A percentile compares a stretch with the other conserved stretches of the same genome.
phyloP scores from a whole-genome alignment of 1,139 yeast genomes.

The Blastobotrys capitulatus region DNA sequence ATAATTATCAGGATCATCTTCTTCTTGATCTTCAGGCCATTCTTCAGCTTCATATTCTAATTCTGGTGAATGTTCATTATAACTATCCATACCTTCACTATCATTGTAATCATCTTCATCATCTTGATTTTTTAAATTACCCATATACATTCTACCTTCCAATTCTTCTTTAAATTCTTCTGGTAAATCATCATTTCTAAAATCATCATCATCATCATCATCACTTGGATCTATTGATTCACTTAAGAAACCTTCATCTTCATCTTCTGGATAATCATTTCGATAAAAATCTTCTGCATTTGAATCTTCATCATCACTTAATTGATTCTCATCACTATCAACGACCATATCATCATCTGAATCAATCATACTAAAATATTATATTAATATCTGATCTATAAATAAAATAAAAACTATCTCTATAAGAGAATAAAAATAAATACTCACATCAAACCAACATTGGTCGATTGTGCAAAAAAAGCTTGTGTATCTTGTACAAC shows the following conservation, averaged over 20 bases:
- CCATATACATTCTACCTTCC: conserved; percentile 13
- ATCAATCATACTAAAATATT: conserved; percentile 33
- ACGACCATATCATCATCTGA: conserved; percentile 54
- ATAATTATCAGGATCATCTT: conserved; percentile 10
- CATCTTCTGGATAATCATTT: conserved; percentile 95
- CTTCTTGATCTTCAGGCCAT: conserved; percentile 8
- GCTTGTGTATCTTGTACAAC: conserved; percentile 19
- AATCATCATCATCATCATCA: conserved; percentile 19
- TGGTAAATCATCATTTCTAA: conserved; percentile 1
- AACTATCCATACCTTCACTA: conserved; percentile 5
- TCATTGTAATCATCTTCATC: conserved; percentile 19
- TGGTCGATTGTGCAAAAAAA: conserved; percentile 1
- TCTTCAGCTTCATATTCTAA: conserved; percentile 3
- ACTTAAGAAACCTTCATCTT: conserved; percentile 29
- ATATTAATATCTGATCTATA: background rate
- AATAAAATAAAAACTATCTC: background rate
- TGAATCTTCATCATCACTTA: conserved; percentile 66
- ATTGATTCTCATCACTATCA: conserved; percentile 34
- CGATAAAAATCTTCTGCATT: conserved; percentile 83
- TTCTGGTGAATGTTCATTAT: conserved; percentile 3
- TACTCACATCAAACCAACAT: conserved; percentile 37
- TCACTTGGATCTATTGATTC: conserved; percentile 10
- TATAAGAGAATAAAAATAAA: background rate
- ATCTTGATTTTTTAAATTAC: conserved; percentile 11
- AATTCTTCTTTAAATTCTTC: conserved; percentile 5